Evolutionary conservation across 805 yeast genomes (phyloP), one percentile per base, ranked within the genome.

Genomic region (Cyberlindnera saturnus): DNA sequence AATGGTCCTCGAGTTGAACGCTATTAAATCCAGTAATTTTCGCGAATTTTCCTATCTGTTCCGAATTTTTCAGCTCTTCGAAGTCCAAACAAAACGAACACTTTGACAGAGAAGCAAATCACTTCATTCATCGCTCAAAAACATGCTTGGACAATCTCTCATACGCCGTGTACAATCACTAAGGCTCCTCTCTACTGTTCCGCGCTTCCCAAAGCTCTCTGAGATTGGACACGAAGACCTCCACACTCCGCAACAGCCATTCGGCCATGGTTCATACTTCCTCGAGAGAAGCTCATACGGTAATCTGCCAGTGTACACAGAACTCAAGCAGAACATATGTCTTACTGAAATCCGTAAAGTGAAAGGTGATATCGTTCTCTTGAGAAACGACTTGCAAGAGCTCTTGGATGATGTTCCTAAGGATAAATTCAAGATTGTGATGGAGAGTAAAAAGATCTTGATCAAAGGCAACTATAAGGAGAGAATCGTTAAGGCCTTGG

Each of bases 231-330:
- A 60, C 3, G 47, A 52, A 23, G 70, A 67, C 45, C 39, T 45
- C 42, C 18, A 42, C 47, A 39, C 59, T 52, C 29, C 49, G 30
- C 11, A 38, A 39, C 9, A 44, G 34, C 34, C 51, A 14, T 60
- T 60, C 43, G 65, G 62, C 7, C 53, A 53, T 36, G 58, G 57
- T 3, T 53, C 56, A 3, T 69, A 69, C 50, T 61, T 51, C 43
- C 51, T 69, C 11, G 57, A 55, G 35, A 79, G 83, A 60, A 71
- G 86, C 7, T 63, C 73, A 14, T 70, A 66, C 38, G 88, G 91
- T 5, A 79, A 83, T 58, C 69, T 89, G 59, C 96, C 96, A n/a
- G 85, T 88, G 1, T 88, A 88, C 65, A 70, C 75, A 41, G 87
- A 84, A 48, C 62, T 71, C 48, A 86, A 80, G 59, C 76, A 78